A percentile compares a stretch with the other conserved stretches of the same genome.
Conservation (phyloP, 2,329 filamentous ascomycete species). For the Onygena corvina region DNA sequence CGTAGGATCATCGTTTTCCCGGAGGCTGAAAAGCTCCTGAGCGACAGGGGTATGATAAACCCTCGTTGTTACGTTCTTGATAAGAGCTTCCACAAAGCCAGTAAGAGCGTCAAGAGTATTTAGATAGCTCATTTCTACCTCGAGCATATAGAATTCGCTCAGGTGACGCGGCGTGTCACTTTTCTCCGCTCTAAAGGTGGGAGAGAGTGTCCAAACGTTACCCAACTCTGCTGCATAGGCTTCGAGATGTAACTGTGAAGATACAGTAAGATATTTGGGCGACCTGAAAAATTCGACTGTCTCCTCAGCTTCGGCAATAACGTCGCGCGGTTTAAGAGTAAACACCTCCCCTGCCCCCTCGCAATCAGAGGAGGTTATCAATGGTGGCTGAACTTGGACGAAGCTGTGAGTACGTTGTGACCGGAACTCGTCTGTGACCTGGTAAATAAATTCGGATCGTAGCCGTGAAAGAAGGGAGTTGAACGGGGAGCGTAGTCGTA, state of each 20-base stretch:
- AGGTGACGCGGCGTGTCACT: slow-evolving; percentile 89
- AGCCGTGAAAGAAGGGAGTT: slow-evolving; percentile 71
- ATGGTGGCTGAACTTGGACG: slow-evolving; percentile 68
- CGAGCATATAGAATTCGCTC: slow-evolving; percentile 98
- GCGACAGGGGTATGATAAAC: slow-evolving; percentile 41
- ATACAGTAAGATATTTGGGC: slow-evolving; percentile 92
- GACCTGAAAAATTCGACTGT: slow-evolving; percentile 60
- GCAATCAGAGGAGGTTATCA: slow-evolving; percentile 93
- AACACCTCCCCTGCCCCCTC: slow-evolving; percentile 96
- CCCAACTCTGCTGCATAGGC: slow-evolving; percentile 78
- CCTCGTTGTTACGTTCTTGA: slow-evolving; percentile 46
- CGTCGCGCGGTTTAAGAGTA: slow-evolving; percentile 44
- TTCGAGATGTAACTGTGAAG: slow-evolving; percentile 86
- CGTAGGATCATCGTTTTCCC: slow-evolving; percentile 33
- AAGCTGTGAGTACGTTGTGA: slow-evolving; percentile 46
- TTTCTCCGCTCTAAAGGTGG: slow-evolving; percentile 84
- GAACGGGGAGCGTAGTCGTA: slow-evolving; percentile 68
- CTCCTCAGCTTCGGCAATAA: slow-evolving; percentile 24
- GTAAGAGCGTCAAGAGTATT: slow-evolving; percentile 60
- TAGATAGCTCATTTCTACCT: slow-evolving; percentile 76
- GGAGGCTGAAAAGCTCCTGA: slow-evolving; percentile 43
- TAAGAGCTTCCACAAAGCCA: slow-evolving; percentile 65
- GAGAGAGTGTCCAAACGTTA: slow-evolving; percentile 86
- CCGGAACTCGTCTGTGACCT: slow-evolving; percentile 64
- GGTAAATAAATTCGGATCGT: slow-evolving; percentile 65